Evolutionary conservation across 345 rosid species (phyloP), one percentile per base, ranked within the genome.

Genomic region (Crucihimalaya himalaica): DNA sequence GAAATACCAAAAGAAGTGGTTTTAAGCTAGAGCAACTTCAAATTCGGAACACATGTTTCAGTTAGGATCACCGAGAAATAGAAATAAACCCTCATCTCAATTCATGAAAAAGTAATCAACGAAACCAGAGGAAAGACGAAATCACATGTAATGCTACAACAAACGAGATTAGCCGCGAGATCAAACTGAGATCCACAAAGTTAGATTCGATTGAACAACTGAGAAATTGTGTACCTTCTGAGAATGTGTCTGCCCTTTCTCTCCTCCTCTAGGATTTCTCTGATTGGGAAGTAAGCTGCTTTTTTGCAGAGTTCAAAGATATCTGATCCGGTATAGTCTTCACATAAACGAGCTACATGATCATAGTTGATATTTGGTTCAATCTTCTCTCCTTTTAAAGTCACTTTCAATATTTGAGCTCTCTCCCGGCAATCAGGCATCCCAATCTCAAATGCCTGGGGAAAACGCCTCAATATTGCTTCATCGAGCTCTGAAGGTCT

Each of bases 241-340:
- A 53, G 61, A 39, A 77, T 32, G 5, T 29, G 63, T 69, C 75
- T 87, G 63, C 99, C 97, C 51, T 78, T 87, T 77, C 74, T 89
- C 84, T 95, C 99, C 28, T 84, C 86, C 20, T 88, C 91, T 59
- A 95, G 66, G 28, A 92, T 73, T 47, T 95, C 97, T 83, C 96
- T 83, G 42, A 95, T 83, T n/a, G 97, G 85, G 64, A 85, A 87
- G 86, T 92, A 95, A 29, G 97, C 97, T 13, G 97, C 97, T 68
- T 92, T 92, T 72, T 95, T 95, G 86, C 97, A 95, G 51, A 92
- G 92, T 21, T 95, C 99, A 52, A 95, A 89, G 62, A 95, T 88
- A 78, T 95, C 97, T 16, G 99, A 95, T 39, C 99, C 99, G 0
- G 96, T 85, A 78, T 78, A 95, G 32, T 85, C 92, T 58, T 87